These are phyloP conservation scores for Noccaea bulbosa DNA, from an alignment of 345 rosid species.

Conservation along the genomic window DNA sequence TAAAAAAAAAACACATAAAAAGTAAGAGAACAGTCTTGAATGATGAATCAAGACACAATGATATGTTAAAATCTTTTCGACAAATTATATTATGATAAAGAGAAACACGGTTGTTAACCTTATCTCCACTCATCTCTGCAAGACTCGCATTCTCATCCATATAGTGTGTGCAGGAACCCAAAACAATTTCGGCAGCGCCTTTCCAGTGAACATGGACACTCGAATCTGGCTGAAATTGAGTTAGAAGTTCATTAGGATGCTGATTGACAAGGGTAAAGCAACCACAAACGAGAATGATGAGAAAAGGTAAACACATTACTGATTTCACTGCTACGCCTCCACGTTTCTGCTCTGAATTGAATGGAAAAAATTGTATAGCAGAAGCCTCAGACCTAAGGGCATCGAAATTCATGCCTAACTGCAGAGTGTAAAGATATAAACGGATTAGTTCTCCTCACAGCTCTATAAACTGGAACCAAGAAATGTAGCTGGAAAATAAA, in stretches of 20 bases:
- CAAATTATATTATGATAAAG: slow-evolving; percentile 8
- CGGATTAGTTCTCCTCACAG: slow-evolving; percentile 32
- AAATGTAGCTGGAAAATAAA: slow-evolving; percentile 33
- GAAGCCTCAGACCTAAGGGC: slow-evolving; percentile 58
- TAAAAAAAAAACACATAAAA: not conserved
- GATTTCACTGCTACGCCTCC: slow-evolving; percentile 82
- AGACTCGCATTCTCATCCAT: slow-evolving; percentile 56
- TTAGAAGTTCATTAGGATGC: slow-evolving; percentile 4
- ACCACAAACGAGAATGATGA: slow-evolving; percentile 5
- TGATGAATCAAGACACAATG: slow-evolving; percentile 14
- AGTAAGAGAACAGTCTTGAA: not conserved
- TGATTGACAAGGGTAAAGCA: slow-evolving; percentile 8
- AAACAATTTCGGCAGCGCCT: slow-evolving; percentile 97
- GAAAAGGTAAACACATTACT: slow-evolving; percentile 47
- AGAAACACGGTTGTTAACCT: slow-evolving; percentile 50
- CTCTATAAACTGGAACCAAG: slow-evolving; percentile 7
- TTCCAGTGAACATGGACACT: slow-evolving; percentile 90
- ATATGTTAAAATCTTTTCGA: not conserved
- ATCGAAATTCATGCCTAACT: slow-evolving; percentile 93
- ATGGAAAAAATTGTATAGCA: slow-evolving; percentile 80
- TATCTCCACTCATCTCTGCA: slow-evolving; percentile 63
- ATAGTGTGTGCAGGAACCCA: slow-evolving; percentile 73
- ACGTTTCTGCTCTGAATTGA: slow-evolving; percentile 87
- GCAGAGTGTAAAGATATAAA: slow-evolving; percentile 34
- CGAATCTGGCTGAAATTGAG: slow-evolving; percentile 57